Conservation (phyloP, 148 eudicot genomes). For the Cornus suecica region DNA sequence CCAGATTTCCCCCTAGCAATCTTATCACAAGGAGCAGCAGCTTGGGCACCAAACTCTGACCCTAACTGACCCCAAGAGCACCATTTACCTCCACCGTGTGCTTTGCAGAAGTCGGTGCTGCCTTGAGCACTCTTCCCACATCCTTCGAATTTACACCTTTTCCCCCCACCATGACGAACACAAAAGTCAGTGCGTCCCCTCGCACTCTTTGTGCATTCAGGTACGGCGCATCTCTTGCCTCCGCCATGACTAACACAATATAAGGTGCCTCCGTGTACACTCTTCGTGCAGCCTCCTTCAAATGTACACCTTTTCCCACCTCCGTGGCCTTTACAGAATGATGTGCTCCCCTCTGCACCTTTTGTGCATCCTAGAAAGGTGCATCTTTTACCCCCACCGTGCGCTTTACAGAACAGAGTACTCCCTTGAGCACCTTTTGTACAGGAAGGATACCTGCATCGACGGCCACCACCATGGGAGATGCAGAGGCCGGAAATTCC, state of each 20-base stretch:
- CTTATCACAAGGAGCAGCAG: slow-evolving; percentile 42
- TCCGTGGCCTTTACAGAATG: slow-evolving; percentile 75
- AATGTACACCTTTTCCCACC: slow-evolving; percentile 79
- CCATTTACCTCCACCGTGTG: slow-evolving; percentile 78
- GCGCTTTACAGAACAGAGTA: slow-evolving; percentile 73
- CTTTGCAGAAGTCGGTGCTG: slow-evolving; percentile 72
- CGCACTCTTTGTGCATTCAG: slow-evolving; percentile 76
- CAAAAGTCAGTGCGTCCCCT: slow-evolving; percentile 68
- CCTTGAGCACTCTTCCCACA: slow-evolving; percentile 84
- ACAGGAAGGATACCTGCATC: slow-evolving; percentile 57
- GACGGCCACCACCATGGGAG: slow-evolving; percentile 85
- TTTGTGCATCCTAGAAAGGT: slow-evolving; percentile 53
- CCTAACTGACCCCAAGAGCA: slow-evolving; percentile 62
- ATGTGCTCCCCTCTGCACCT: slow-evolving; percentile 82
- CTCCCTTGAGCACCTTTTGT: slow-evolving; percentile 82
- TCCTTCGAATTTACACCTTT: slow-evolving; percentile 55
- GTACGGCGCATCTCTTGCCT: slow-evolving; percentile 70
- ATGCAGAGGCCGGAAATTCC: slow-evolving; percentile 64
- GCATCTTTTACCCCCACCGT: slow-evolving; percentile 82
- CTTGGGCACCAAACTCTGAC: slow-evolving; percentile 30
- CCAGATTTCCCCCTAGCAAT: slow-evolving; percentile 66
- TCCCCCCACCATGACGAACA: slow-evolving; percentile 88
- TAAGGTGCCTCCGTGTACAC: slow-evolving; percentile 70
- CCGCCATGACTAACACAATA: slow-evolving; percentile 87
- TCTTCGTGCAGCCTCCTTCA: slow-evolving; percentile 59